Base-by-base conservation (phyloP, 345 rosid species). In the Salix udensis region DNA sequence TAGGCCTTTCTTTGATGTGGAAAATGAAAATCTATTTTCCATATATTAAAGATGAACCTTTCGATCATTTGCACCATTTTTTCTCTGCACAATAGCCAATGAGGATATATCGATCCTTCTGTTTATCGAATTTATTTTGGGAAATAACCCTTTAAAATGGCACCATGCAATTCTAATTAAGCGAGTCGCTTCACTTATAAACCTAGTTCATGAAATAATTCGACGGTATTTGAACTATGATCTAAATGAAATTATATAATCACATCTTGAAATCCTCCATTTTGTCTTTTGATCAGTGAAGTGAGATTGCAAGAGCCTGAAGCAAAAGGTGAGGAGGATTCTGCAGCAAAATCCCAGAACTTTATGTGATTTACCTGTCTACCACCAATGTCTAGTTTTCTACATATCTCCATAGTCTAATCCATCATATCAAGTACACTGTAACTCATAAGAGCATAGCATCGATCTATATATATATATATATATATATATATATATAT, bases 391-490 rank as follows among this genome's bases (percentile, higher is more conserved):
- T 75, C 39, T 13, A 37, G 16, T 46, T 21, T 67, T 26, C 39
- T 31, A 39, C 19, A 61, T 71, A 48, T 61, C 55, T 79, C 68
- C 50, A 31, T 31, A 23, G 81, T 73, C 69, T 24, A 68, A 73
- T 61, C 74, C 77, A 78, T 78, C 65, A 42, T 68, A 14, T 73
- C 77, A 72, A 44, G 44, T 78, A 44, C 14, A 52, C 67, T 26
- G 39, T 75, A 73, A 60, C 16, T 39, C 26, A 5, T 34, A 76
- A 46, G 18, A 71, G 50, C 30, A n/a, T 28, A 28, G 30, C 19
- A 71, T 65, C 62, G 24, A 28, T 40, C 11, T 15, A 48, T 14
- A 62, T 28, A 60, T 9, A 52, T 65, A 46, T 5, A 5, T 15
- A 31, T 15, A 48, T 14, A 62, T 28, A 60, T 9, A 65, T 65